Evolutionary conservation across 2,329 filamentous ascomycete species (phyloP).

Genomic region (Fusarium lyarnte): DNA sequence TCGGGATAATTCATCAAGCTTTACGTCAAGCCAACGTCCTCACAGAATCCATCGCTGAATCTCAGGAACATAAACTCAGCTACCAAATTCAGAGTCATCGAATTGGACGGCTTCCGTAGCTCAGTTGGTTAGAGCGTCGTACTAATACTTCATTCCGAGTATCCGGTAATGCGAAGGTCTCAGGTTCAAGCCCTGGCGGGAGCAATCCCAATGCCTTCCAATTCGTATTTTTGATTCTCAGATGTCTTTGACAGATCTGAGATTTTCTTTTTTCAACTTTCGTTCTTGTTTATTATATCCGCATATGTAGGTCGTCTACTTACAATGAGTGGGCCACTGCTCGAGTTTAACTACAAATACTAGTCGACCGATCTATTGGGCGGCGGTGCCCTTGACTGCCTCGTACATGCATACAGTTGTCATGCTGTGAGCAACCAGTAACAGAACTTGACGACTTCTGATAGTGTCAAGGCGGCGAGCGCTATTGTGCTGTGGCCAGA

Average conservation of each 20-base stretch:
- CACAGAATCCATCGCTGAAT: accelerated
- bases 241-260: too few relatives aligned
- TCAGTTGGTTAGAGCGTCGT: constrained; percentile 26
- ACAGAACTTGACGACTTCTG: too few relatives aligned
- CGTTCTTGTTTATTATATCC: neutral
- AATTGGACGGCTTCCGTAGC: constrained; percentile 23
- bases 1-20: neutral
- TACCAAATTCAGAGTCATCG: neutral
- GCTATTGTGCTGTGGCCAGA: too few relatives aligned
- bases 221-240: neutral
- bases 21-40: neutral
- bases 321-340: neutral
- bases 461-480: too few relatives aligned
- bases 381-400: too few relatives aligned
- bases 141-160: constrained; percentile 22
- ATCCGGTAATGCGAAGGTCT: constrained; percentile 21
- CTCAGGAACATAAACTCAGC: accelerated
- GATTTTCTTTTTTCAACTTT: neutral
- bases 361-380: too few relatives aligned
- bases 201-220: constrained; percentile 12
- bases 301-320: too few relatives aligned
- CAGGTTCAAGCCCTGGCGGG: constrained; percentile 24
- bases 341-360: neutral
- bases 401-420: too few relatives aligned
- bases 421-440: too few relatives aligned